These are phyloP conservation scores for Madurella fahalii DNA, from an alignment of 2,329 filamentous ascomycete species.

Conservation along the genomic window DNA sequence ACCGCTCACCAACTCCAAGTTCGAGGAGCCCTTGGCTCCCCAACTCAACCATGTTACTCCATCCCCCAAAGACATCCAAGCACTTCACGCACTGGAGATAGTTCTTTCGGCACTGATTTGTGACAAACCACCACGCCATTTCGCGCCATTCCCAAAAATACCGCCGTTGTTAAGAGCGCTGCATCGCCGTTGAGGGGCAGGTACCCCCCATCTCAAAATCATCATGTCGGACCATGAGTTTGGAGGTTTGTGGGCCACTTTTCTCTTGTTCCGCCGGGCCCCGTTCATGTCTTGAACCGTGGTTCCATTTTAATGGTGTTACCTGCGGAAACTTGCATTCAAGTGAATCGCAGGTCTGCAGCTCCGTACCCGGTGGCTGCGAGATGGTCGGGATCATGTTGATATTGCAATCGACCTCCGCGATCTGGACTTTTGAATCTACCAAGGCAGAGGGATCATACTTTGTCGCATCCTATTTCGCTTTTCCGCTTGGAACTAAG, in stretches of 20 bases:
- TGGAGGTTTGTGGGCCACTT: conserved; percentile 46
- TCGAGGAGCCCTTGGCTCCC: conserved; percentile 17
- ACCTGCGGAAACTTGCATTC: background rate
- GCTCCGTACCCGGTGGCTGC: background rate
- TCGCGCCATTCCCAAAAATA: background rate
- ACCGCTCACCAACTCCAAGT: conserved; percentile 21
- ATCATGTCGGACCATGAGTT: conserved; percentile 65
- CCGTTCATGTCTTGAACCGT: background rate
- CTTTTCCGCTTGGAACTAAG: background rate
- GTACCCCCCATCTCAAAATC: conserved; percentile 21
- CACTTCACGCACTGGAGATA: background rate
- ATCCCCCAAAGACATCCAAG: conserved; percentile 9
- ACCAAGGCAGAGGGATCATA: background rate
- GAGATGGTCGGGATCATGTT: background rate
- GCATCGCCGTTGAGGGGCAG: background rate
- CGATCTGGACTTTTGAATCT: background rate
- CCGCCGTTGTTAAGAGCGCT: background rate
- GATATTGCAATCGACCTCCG: background rate
- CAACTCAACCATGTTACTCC: conserved; percentile 17
- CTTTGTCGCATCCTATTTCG: background rate
- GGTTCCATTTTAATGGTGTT: background rate
- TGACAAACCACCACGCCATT: background rate
- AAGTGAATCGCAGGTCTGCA: conserved; percentile 4
- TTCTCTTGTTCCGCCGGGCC: background rate
- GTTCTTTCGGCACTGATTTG: background rate